Evolutionary conservation across 2,329 filamentous ascomycete species (phyloP).

Genomic region (Arthrinium phaeospermum): DNA sequence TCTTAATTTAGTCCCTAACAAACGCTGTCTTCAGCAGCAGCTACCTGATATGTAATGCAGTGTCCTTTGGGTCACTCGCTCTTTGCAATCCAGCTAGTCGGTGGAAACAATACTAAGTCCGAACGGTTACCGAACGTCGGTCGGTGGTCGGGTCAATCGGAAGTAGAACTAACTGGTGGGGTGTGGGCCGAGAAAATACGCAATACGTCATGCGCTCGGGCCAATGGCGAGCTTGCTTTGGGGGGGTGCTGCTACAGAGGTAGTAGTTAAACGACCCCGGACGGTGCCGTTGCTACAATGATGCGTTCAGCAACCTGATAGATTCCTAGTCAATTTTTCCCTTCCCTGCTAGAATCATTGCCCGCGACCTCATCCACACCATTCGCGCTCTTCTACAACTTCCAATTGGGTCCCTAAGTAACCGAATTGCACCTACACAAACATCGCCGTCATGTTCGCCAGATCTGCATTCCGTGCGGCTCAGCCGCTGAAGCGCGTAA

Average conservation of each 20-base stretch:
- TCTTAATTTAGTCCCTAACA: too few relatives aligned
- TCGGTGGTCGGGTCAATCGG: too few relatives aligned
- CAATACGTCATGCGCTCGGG: slow-evolving; percentile 25
- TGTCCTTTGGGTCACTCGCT: too few relatives aligned
- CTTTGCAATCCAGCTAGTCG: background rate
- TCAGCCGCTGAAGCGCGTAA: slow-evolving; percentile 62
- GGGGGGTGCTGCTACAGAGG: background rate
- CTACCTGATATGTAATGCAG: too few relatives aligned
- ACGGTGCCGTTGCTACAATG: background rate
- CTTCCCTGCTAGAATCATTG: background rate
- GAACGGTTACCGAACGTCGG: background rate
- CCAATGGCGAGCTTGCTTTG: background rate
- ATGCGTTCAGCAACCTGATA: background rate
- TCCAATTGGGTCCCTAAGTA: background rate
- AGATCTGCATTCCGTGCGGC: slow-evolving; percentile 59
- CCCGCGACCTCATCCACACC: background rate
- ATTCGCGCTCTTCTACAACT: background rate
- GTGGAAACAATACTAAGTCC: background rate
- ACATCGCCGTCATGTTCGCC: slow-evolving; percentile 57
- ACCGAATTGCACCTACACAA: background rate
- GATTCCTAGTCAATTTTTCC: background rate
- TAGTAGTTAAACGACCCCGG: background rate
- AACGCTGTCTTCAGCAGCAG: background rate
- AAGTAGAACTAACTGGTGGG: slow-evolving; percentile 3
- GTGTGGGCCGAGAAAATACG: slow-evolving; percentile 1